A percentile compares a stretch with the other conserved stretches of the same genome.
Evolutionary conservation across 805 yeast species (phyloP).

Genomic region (Wickerhamiella nectarea): DNA sequence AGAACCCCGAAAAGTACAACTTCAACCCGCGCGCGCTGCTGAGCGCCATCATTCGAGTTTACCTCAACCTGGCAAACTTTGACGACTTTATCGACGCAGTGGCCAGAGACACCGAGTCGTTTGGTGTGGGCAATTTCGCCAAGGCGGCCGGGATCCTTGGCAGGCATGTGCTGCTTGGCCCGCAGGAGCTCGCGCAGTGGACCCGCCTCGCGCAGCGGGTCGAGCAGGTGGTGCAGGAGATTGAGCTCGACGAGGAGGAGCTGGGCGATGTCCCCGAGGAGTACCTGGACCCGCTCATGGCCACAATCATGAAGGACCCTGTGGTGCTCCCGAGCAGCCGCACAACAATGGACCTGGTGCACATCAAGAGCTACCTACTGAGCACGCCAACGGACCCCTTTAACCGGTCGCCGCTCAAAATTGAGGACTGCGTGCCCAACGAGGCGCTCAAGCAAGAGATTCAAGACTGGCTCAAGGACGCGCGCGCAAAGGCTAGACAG

Average conservation of each 20-base stretch:
- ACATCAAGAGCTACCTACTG: constrained; percentile 83
- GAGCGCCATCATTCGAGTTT: constrained; percentile 58
- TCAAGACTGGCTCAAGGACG: constrained; percentile 35
- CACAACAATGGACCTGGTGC: constrained; percentile 74
- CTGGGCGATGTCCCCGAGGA: constrained; percentile 94
- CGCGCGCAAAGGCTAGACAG: neutral
- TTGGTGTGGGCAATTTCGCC: constrained; percentile 46
- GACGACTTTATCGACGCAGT: constrained; percentile 61
- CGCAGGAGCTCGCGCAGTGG: constrained; percentile 43
- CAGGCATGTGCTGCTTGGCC: constrained; percentile 40
- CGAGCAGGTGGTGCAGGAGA: constrained; percentile 27
- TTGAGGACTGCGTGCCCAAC: constrained; percentile 80
- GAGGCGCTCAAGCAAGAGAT: constrained; percentile 52
- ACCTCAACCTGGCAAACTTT: constrained; percentile 53
- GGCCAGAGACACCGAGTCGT: constrained; percentile 87
- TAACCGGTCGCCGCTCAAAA: constrained; percentile 76
- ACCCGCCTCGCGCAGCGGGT: constrained; percentile 47
- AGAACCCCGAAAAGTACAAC: constrained; percentile 64
- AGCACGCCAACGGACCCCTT: constrained; percentile 97
- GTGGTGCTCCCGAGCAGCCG: constrained; percentile 83
- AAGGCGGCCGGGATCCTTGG: constrained; percentile 58
- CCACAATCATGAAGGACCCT: constrained; percentile 88
- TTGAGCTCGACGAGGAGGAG: constrained; percentile 74
- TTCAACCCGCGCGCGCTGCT: constrained; percentile 70
- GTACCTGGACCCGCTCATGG: constrained; percentile 93